Conservation (phyloP, 2,329 filamentous ascomycete species). For the Coniochaeta ligniaria region DNA sequence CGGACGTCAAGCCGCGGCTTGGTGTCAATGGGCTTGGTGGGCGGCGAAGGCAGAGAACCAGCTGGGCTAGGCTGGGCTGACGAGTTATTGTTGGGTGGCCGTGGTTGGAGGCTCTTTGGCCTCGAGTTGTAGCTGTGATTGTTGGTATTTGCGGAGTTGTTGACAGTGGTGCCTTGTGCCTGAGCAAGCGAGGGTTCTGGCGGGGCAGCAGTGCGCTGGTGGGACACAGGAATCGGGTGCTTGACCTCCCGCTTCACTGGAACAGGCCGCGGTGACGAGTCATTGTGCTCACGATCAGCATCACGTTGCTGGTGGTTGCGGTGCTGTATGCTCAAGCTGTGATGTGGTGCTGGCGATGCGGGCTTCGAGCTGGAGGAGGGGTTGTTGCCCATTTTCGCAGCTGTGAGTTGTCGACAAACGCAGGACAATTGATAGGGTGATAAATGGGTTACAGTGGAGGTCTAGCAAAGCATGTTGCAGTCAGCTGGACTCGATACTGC, state of each 20-base stretch:
- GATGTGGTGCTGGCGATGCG: constrained; percentile 6
- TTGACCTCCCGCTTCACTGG: constrained; percentile 34
- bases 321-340: constrained; percentile 1
- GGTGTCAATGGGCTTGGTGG: constrained; percentile 24
- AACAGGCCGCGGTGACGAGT: constrained; percentile 7
- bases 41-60: constrained; percentile 19
- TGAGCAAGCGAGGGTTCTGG: constrained; percentile 56
- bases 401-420: neutral
- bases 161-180: constrained; percentile 46
- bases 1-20: constrained; percentile 20
- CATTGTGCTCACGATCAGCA: constrained; percentile 11
- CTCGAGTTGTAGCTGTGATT: neutral
- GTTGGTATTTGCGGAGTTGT: constrained; percentile 16
- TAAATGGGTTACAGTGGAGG: neutral
- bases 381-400: constrained; percentile 25
- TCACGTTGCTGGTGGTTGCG: neutral
- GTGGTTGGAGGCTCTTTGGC: constrained; percentile 1
- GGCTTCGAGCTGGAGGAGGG: constrained; percentile 23
- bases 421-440: neutral
- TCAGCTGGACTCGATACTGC: constrained; percentile 1
- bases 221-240: constrained; percentile 49
- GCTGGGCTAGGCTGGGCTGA: constrained; percentile 10
- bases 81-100: constrained; percentile 4
- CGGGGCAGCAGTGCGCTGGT: constrained; percentile 49
- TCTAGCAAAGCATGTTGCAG: constrained; percentile 1